phyloP scores from a whole-genome alignment of 2,329 filamentous ascomycete species.

The Penicillium sp. region DNA sequence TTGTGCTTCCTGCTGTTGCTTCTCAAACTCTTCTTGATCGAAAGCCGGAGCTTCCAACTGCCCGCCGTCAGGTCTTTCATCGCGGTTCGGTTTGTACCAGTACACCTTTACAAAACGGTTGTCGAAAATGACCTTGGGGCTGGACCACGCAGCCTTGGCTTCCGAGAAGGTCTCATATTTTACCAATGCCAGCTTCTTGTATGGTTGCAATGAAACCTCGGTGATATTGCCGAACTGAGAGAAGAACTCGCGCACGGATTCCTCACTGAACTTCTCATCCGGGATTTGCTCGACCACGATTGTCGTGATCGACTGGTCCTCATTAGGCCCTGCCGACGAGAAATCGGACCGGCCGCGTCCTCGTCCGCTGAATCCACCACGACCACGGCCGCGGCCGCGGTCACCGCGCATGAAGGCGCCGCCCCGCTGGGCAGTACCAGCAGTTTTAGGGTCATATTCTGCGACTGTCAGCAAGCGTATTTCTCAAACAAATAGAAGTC shows the following conservation, averaged over 20 bases:
- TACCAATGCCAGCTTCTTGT: constrained; percentile 54
- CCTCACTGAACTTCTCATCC: constrained; percentile 54
- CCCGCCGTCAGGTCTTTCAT: constrained; percentile 29
- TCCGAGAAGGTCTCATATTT: constrained; percentile 51
- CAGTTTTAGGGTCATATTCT: constrained; percentile 56
- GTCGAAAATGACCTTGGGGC: constrained; percentile 61
- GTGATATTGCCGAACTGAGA: constrained; percentile 55
- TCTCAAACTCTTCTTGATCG: constrained; percentile 53
- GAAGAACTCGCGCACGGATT: constrained; percentile 55
- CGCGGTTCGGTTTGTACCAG: constrained; percentile 52
- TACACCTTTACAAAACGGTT: constrained; percentile 64
- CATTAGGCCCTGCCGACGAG: constrained; percentile 51
- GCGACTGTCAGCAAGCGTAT: constrained; percentile 8
- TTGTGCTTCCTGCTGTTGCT: constrained; percentile 56
- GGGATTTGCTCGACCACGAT: constrained; percentile 61
- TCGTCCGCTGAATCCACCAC: constrained; percentile 40
- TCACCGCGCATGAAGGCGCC: constrained; percentile 29
- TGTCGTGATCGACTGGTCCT: constrained; percentile 52
- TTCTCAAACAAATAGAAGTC: background rate
- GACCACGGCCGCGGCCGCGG: constrained; percentile 43
- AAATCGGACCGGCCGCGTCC: constrained; percentile 50
- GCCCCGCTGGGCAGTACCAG: constrained; percentile 32
- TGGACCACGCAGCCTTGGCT: constrained; percentile 55
- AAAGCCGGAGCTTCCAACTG: constrained; percentile 45
- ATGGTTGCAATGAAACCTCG: constrained; percentile 53